These are phyloP conservation scores for Urochloa ruziziensis DNA, from an alignment of 176 grass and related monocot genomes.

Conservation along the genomic window DNA sequence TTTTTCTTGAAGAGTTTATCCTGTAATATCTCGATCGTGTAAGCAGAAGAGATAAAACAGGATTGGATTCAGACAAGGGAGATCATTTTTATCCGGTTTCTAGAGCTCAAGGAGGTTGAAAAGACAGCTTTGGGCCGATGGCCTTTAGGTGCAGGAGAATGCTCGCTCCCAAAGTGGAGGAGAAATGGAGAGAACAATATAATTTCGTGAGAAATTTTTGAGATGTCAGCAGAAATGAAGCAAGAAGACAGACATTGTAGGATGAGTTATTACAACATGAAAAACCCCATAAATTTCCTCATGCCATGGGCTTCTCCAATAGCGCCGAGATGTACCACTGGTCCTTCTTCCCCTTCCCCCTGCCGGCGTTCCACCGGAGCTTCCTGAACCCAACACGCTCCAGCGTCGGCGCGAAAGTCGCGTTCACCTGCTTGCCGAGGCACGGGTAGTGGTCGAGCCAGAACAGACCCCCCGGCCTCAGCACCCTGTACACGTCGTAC, in stretches of 20 bases:
- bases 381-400: constrained; percentile 42
- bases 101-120: too few relatives aligned
- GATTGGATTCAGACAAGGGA: too few relatives aligned
- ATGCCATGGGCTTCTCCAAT: constrained; percentile 44
- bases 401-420: constrained; percentile 35
- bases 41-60: too few relatives aligned
- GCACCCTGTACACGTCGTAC: constrained; percentile 74
- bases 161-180: too few relatives aligned
- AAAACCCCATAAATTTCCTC: not conserved
- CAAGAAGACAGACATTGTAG: not conserved
- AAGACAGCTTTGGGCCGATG: too few relatives aligned
- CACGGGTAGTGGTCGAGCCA: constrained; percentile 66
- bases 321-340: constrained; percentile 56
- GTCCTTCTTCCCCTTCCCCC: constrained; percentile 20
- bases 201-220: too few relatives aligned
- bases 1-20: too few relatives aligned
- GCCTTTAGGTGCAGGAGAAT: too few relatives aligned
- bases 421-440: constrained; percentile 27
- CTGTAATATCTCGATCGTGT: not conserved
- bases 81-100: too few relatives aligned
- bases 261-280: not conserved
- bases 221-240: too few relatives aligned
- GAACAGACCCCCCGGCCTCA: constrained; percentile 56
- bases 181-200: too few relatives aligned
- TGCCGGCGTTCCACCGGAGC: constrained; percentile 39